Percentiles rank a stretch among this genome's conserved stretches.
phyloP scores from a whole-genome alignment of 768 basidiomycete species.

The Kwoniella shandongensis region DNA sequence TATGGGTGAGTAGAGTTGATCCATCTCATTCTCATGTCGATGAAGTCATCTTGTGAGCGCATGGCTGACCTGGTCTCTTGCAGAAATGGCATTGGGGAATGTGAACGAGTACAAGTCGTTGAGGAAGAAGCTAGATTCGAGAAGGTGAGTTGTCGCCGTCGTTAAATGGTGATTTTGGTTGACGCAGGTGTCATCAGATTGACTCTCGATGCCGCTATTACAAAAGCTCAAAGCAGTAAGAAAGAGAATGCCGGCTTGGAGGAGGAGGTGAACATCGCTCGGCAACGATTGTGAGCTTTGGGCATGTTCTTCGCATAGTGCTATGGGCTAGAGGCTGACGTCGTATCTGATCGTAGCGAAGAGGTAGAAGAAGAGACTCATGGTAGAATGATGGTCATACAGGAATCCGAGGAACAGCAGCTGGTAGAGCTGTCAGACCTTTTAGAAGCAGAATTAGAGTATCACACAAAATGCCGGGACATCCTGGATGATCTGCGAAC shows the following conservation, averaged over 20 bases:
- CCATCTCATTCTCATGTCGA: neutral
- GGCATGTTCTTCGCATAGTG: slow-evolving; percentile 5
- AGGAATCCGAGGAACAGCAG: slow-evolving; percentile 73
- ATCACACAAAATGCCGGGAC: slow-evolving; percentile 70
- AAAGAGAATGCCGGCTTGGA: slow-evolving; percentile 77
- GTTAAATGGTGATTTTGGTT: slow-evolving; percentile 2
- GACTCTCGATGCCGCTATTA: slow-evolving; percentile 72
- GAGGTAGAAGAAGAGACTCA: slow-evolving; percentile 82
- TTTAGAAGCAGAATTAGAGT: slow-evolving; percentile 72
- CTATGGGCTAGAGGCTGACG: too few species aligned
- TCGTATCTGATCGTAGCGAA: slow-evolving; percentile 62
- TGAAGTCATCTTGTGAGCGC: too few species aligned
- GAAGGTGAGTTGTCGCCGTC: slow-evolving; percentile 60
- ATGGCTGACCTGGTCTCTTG: too few species aligned
- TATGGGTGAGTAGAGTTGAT: slow-evolving; percentile 55
- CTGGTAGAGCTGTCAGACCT: slow-evolving; percentile 69
- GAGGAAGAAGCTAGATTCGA: slow-evolving; percentile 82
- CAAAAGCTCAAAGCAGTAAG: slow-evolving; percentile 71
- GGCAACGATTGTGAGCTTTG: slow-evolving; percentile 68
- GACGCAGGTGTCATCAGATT: slow-evolving; percentile 57
- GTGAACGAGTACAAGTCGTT: slow-evolving; percentile 79
- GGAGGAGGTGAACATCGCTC: slow-evolving; percentile 72
- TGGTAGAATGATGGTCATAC: slow-evolving; percentile 73
- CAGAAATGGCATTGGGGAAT: slow-evolving; percentile 64
- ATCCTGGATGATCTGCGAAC: slow-evolving; percentile 68